A percentile compares a stretch with the other conserved stretches of the same genome.
phyloP scores from a whole-genome alignment of 2,329 filamentous ascomycete genomes.

The Ilyonectria mors-panacis region DNA sequence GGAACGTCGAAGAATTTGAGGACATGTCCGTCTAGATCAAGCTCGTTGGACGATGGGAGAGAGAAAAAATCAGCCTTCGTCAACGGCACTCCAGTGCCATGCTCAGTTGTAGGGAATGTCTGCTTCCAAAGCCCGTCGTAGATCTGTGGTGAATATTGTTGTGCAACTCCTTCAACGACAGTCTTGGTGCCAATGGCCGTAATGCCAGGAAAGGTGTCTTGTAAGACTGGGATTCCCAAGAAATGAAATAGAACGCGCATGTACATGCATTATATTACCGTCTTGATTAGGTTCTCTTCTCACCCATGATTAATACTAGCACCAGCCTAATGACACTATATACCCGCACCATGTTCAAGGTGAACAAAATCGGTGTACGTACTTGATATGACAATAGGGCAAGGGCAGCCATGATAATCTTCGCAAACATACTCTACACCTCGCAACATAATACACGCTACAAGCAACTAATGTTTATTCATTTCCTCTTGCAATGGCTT shows the following conservation, averaged over 20 bases:
- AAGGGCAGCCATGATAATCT: too few relatives aligned
- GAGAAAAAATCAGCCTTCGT: background rate
- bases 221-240: slow-evolving; percentile 14
- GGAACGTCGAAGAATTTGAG: slow-evolving; percentile 7
- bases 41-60: slow-evolving; percentile 1
- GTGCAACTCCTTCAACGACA: background rate
- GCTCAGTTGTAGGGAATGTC: background rate
- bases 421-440: background rate
- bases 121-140: slow-evolving; percentile 12
- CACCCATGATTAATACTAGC: too few relatives aligned
- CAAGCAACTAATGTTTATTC: background rate
- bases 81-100: background rate
- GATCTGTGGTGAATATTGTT: background rate
- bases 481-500: background rate
- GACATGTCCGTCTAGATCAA: slow-evolving; percentile 5
- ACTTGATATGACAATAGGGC: too few relatives aligned
- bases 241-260: slow-evolving; percentile 19
- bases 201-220: background rate
- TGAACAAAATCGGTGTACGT: too few relatives aligned
- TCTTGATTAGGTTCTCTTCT: too few relatives aligned
- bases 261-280: background rate
- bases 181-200: background rate
- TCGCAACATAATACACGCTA: background rate
- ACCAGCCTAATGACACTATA: too few relatives aligned
- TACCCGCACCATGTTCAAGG: too few relatives aligned